Evolutionary conservation across 1,284 basidiomycete genomes (phyloP).

Genomic region (Agroathelia rolfsii): DNA sequence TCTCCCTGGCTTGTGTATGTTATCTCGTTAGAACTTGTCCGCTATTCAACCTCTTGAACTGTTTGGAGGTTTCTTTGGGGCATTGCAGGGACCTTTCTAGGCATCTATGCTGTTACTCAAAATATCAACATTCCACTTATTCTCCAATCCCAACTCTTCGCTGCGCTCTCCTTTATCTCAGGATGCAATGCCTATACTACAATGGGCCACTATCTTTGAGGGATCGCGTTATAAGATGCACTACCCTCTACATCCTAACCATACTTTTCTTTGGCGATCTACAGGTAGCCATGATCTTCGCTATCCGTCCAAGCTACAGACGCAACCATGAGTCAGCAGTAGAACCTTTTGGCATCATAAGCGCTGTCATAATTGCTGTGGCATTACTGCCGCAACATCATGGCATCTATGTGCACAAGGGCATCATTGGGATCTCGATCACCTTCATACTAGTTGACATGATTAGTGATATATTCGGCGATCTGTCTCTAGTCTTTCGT

Average conservation of each 20-base stretch:
- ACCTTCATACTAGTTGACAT: constrained; percentile 66
- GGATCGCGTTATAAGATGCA: constrained; percentile 21
- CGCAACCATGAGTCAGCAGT: constrained; percentile 36
- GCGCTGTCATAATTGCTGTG: constrained; percentile 48
- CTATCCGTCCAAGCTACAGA: constrained; percentile 39
- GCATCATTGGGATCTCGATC: constrained; percentile 69
- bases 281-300: constrained; percentile 52
- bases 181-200: constrained; percentile 64
- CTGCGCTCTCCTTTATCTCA: constrained; percentile 47
- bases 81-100: constrained; percentile 50
- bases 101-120: constrained; percentile 62
- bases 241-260: constrained; percentile 26
- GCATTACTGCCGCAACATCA: constrained; percentile 58
- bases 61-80: constrained; percentile 54
- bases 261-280: constrained; percentile 42
- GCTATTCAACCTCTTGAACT: background rate
- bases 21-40: background rate
- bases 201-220: constrained; percentile 27
- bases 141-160: constrained; percentile 69
- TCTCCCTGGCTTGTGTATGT: constrained; percentile 68
- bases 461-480: constrained; percentile 55
- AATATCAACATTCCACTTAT: constrained; percentile 67
- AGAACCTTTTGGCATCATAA: constrained; percentile 56
- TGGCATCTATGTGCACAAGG: constrained; percentile 61
- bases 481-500: constrained; percentile 48